A percentile compares a stretch with the other conserved stretches of the same genome.
phyloP scores from a whole-genome alignment of 2,329 filamentous ascomycete species.

The Cladorrhinum sp. region DNA sequence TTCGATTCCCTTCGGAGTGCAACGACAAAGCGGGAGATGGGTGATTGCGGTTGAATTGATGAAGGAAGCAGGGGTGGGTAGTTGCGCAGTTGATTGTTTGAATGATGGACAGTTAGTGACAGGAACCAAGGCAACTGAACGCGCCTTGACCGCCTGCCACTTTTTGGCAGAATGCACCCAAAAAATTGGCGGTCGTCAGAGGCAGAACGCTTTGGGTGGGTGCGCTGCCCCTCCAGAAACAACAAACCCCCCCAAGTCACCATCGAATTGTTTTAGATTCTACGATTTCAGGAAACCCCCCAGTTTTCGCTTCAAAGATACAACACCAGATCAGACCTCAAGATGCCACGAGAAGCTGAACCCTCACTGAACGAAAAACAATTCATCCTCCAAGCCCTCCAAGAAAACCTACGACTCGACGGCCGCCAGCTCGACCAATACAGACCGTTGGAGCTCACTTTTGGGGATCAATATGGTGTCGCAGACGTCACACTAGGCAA shows the following conservation, averaged over 20 bases:
- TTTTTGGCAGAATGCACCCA: slow-evolving; percentile 27
- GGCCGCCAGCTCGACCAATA: slow-evolving; percentile 78
- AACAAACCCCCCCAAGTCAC: background rate
- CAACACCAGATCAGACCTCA: slow-evolving; percentile 25
- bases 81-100: slow-evolving; percentile 13
- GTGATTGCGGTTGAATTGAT: no score
- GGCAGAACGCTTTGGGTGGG: slow-evolving; percentile 25
- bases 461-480: slow-evolving; percentile 88
- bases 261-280: background rate
- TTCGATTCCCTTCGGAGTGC: background rate
- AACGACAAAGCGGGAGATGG: background rate
- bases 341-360: slow-evolving; percentile 89
- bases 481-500: slow-evolving; percentile 85
- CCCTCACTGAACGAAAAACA: slow-evolving; percentile 84
- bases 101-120: slow-evolving; percentile 4
- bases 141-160: slow-evolving; percentile 20
- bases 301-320: background rate
- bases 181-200: slow-evolving; percentile 26
- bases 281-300: no score
- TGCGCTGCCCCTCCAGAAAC: background rate
- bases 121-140: background rate
- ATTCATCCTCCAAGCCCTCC: slow-evolving; percentile 80
- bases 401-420: slow-evolving; percentile 78
- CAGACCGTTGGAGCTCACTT: slow-evolving; percentile 71
- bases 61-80: slow-evolving; percentile 5